These are phyloP conservation scores for Dalbergia oliveri DNA, from an alignment of 306 rosid genomes.

Conservation along the genomic window DNA sequence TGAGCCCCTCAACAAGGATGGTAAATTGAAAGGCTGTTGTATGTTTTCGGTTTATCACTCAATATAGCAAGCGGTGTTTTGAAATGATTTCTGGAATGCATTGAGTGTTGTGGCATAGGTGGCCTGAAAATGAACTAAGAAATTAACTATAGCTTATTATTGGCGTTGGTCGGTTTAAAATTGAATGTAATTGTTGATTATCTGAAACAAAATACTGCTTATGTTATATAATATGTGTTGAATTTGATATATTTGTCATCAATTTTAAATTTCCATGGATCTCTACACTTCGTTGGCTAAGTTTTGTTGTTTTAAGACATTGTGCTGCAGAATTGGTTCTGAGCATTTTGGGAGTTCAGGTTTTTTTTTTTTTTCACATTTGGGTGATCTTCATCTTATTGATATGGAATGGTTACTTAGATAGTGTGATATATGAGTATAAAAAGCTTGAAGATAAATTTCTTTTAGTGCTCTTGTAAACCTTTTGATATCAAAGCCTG, in stretches of 20 bases:
- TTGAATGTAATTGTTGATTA: constrained; percentile 6
- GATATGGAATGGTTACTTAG: constrained; percentile 12
- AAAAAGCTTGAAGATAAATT: constrained; percentile 15
- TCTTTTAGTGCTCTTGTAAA: constrained; percentile 29
- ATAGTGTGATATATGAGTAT: neutral
- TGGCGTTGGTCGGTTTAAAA: neutral
- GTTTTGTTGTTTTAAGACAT: constrained; percentile 13
- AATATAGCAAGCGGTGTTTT: neutral
- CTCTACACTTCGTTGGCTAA: neutral
- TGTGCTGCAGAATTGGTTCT: neutral
- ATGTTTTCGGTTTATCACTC: neutral
- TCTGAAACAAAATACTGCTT: neutral
- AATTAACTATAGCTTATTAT: neutral
- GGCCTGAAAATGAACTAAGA: constrained; percentile 23
- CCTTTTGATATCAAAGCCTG: constrained; percentile 27
- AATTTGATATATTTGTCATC: constrained; percentile 27
- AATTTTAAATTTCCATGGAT: neutral
- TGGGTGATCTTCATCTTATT: constrained; percentile 10
- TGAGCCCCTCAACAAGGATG: neutral
- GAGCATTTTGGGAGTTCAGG: constrained; percentile 8
- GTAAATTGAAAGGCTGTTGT: constrained; percentile 1
- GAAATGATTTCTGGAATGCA: neutral
- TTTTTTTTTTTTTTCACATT: constrained; percentile 29
- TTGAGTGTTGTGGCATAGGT: constrained; percentile 8
- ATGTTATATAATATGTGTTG: neutral